These are phyloP conservation scores for Fomitopsis schrenkii DNA, from an alignment of 1,284 basidiomycete species.

Conservation along the genomic window DNA sequence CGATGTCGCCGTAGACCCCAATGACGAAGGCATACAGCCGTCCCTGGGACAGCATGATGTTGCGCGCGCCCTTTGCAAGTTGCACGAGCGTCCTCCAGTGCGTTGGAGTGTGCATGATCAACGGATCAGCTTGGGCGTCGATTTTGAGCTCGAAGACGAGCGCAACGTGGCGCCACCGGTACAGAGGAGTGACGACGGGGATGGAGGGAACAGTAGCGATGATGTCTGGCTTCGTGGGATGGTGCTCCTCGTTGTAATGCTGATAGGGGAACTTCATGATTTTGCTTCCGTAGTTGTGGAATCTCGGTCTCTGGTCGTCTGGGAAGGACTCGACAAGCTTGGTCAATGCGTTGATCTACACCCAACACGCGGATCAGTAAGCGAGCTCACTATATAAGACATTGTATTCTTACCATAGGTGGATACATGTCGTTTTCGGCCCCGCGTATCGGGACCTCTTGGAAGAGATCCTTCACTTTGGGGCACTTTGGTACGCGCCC, in stretches of 20 bases:
- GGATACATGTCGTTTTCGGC: too few relatives aligned
- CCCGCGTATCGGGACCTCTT: too few relatives aligned
- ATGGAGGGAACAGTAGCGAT: neutral
- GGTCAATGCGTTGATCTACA: neutral
- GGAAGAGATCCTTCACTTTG: neutral
- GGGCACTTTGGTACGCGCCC: neutral
- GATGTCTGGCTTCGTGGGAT: neutral
- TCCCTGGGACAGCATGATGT: constrained; percentile 7
- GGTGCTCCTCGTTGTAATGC: neutral
- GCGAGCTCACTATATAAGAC: too few relatives aligned
- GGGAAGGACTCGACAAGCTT: neutral
- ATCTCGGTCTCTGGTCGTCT: neutral
- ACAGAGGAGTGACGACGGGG: neutral
- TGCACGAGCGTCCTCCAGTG: neutral
- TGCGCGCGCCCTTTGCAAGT: constrained; percentile 7
- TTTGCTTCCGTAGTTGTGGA: neutral
- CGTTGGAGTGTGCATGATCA: neutral
- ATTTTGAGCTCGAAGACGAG: neutral
- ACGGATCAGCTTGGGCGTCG: neutral
- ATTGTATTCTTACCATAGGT: too few relatives aligned
- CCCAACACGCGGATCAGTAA: too few relatives aligned
- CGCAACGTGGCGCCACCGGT: neutral
- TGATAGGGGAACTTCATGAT: neutral
- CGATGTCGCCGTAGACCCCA: constrained; percentile 9
- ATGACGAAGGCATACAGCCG: constrained; percentile 8